A percentile compares a stretch with the other conserved stretches of the same genome.
phyloP scores from a whole-genome alignment of 371 early-diverging fungal genomes.

The Blakeslea trispora region DNA sequence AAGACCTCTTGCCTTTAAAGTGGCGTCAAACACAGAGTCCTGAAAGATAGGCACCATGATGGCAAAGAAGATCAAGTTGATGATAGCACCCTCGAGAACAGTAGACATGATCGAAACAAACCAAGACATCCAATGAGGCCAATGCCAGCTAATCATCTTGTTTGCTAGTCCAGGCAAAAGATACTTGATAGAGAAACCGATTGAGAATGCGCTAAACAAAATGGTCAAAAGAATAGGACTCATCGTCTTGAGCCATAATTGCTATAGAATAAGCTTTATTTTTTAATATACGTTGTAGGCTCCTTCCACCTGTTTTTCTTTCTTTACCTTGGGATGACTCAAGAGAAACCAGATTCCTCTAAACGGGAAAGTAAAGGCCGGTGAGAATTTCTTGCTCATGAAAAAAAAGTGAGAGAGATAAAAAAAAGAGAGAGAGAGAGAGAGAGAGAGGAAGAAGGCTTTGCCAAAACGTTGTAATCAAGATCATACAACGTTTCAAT shows the following conservation, averaged over 20 bases:
- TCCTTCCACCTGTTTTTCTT: not conserved
- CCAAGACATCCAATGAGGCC: slow-evolving; percentile 54
- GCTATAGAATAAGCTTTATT: slow-evolving; percentile 10
- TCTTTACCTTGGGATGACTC: slow-evolving; percentile 44
- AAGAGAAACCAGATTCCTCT: slow-evolving; percentile 46
- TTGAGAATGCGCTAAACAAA: slow-evolving; percentile 25
- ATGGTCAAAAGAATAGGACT: slow-evolving; percentile 32
- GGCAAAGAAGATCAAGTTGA: slow-evolving; percentile 48
- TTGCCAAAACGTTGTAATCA: too few species aligned
- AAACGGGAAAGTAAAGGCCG: slow-evolving; percentile 41
- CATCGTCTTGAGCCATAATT: slow-evolving; percentile 35
- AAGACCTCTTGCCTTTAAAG: slow-evolving; percentile 41
- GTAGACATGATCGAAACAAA: slow-evolving; percentile 42
- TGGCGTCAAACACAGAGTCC: slow-evolving; percentile 52
- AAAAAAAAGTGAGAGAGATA: too few species aligned
- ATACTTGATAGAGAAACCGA: slow-evolving; percentile 26
- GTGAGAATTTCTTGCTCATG: slow-evolving; percentile 2
- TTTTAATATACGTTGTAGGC: not conserved
- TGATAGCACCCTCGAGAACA: slow-evolving; percentile 44
- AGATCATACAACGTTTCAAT: too few species aligned
- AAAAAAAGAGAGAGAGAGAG: slow-evolving; percentile 1
- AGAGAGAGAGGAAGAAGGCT: too few species aligned
- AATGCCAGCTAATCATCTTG: slow-evolving; percentile 44
- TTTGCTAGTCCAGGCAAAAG: slow-evolving; percentile 35
- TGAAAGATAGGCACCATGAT: slow-evolving; percentile 53